A percentile compares a stretch with the other conserved stretches of the same genome.
phyloP scores from a whole-genome alignment of 1,284 basidiomycete species.

The Wallemia mellicola region DNA sequence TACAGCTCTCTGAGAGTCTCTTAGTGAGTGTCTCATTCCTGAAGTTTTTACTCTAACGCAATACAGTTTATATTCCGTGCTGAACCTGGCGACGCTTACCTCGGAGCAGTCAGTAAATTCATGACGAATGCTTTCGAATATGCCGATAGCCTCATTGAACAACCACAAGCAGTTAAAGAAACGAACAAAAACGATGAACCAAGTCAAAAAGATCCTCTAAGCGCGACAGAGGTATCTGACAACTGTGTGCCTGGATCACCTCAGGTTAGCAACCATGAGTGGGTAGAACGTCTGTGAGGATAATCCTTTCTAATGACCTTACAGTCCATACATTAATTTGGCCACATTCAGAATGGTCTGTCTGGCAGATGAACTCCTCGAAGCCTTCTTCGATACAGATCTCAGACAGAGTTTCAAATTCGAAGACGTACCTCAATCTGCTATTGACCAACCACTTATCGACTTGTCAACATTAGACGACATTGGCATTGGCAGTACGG shows the following conservation, averaged over 20 bases:
- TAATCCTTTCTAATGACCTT: no score
- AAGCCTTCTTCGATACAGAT: conserved; percentile 77
- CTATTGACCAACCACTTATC: conserved; percentile 21
- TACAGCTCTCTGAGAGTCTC: conserved; percentile 67
- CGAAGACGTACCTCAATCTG: conserved; percentile 29
- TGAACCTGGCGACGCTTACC: conserved; percentile 84
- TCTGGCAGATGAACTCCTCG: conserved; percentile 67
- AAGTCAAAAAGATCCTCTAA: neutral
- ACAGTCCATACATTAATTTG: conserved; percentile 10
- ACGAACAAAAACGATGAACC: neutral
- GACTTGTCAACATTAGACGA: conserved; percentile 20
- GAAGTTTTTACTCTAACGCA: neutral
- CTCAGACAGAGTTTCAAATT: conserved; percentile 60
- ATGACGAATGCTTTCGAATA: conserved; percentile 94
- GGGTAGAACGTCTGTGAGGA: no score
- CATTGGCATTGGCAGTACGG: conserved; percentile 39
- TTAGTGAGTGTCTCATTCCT: conserved; percentile 26
- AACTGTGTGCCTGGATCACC: conserved; percentile 1
- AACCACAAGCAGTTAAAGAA: conserved; percentile 12
- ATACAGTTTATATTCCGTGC: conserved; percentile 82
- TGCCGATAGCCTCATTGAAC: conserved; percentile 48
- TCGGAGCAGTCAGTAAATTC: conserved; percentile 79
- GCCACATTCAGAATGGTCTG: conserved; percentile 87
- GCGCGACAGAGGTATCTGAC: conserved; percentile 1
- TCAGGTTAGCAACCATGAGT: conserved; percentile 4